These are phyloP conservation scores for Auricularia cornea DNA, from an alignment of 768 basidiomycete genomes.

Conservation along the genomic window DNA sequence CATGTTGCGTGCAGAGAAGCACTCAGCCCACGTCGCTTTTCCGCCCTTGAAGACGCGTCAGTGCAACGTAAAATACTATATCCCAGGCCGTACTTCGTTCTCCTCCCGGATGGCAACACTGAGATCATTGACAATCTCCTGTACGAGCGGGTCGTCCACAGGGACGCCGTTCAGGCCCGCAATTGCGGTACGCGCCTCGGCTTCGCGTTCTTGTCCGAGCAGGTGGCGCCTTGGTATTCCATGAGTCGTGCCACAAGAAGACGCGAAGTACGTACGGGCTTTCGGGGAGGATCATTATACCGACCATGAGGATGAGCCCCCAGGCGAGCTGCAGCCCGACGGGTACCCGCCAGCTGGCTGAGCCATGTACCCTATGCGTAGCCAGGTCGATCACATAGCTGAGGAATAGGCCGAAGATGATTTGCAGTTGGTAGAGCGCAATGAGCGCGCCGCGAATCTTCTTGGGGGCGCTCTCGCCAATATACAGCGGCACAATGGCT, in stretches of 20 bases:
- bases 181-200: slow-evolving; percentile 54
- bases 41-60: slow-evolving; percentile 39
- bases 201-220: slow-evolving; percentile 45
- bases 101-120: slow-evolving; percentile 57
- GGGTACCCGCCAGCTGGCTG: slow-evolving; percentile 56
- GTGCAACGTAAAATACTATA: no score
- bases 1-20: slow-evolving; percentile 59
- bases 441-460: slow-evolving; percentile 61
- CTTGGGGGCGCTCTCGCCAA: slow-evolving; percentile 72
- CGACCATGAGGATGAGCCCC: slow-evolving; percentile 57
- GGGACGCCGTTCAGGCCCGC: slow-evolving; percentile 59
- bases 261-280: slow-evolving; percentile 46
- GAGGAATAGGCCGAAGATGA: slow-evolving; percentile 48
- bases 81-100: slow-evolving; percentile 36
- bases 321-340: slow-evolving; percentile 66
- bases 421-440: slow-evolving; percentile 66
- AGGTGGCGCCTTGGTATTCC: slow-evolving; percentile 48
- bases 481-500: slow-evolving; percentile 42
- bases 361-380: slow-evolving; percentile 43
- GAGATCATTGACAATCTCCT: slow-evolving; percentile 55
- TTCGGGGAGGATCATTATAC: slow-evolving; percentile 70
- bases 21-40: slow-evolving; percentile 70
- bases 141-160: slow-evolving; percentile 47
- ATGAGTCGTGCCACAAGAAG: neutral
- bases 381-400: slow-evolving; percentile 66